A percentile compares a stretch with the other conserved stretches of the same genome.
Conservation (phyloP, 2,329 filamentous ascomycete species). For the Phymatotrichopsis omnivora region DNA sequence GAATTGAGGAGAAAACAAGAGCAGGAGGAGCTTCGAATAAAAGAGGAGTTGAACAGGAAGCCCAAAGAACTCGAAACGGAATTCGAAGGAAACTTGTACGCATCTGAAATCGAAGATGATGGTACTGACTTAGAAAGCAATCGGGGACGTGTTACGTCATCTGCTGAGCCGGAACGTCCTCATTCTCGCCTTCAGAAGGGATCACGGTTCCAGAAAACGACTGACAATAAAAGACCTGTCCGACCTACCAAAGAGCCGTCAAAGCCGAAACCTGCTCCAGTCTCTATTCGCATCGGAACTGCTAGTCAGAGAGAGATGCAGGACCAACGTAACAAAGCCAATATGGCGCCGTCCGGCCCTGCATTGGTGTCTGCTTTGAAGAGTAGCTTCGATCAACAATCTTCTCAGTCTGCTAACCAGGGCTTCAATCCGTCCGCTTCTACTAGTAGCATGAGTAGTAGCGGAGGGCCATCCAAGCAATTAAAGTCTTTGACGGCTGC, state of each 20-base stretch:
- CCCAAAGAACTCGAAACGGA: constrained; percentile 29
- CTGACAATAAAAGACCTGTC: constrained; percentile 17
- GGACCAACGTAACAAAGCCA: constrained; percentile 32
- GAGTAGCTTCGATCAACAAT: constrained; percentile 51
- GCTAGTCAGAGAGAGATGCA: constrained; percentile 43
- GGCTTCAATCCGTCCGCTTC: constrained; percentile 36
- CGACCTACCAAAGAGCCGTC: constrained; percentile 26
- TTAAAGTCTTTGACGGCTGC: constrained; percentile 61
- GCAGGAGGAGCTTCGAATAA: constrained; percentile 21
- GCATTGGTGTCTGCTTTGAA: constrained; percentile 43
- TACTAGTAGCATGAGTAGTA: constrained; percentile 52
- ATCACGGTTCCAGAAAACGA: constrained; percentile 18
- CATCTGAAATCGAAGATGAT: constrained; percentile 17
- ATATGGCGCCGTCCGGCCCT: constrained; percentile 32
- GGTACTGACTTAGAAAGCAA: constrained; percentile 19
- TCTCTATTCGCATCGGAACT: constrained; percentile 61
- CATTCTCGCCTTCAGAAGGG: constrained; percentile 26
- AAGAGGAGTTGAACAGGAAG: constrained; percentile 27
- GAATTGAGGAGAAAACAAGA: constrained; percentile 16
- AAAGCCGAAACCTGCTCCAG: constrained; percentile 58
- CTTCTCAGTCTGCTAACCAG: constrained; percentile 30
- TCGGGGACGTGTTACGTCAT: constrained; percentile 17
- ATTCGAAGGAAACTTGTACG: constrained; percentile 10
- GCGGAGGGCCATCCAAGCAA: constrained; percentile 39
- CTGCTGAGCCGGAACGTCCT: constrained; percentile 25